Evolutionary conservation across 768 basidiomycete genomes (phyloP).

Genomic region (Ephemerocybe angulata): DNA sequence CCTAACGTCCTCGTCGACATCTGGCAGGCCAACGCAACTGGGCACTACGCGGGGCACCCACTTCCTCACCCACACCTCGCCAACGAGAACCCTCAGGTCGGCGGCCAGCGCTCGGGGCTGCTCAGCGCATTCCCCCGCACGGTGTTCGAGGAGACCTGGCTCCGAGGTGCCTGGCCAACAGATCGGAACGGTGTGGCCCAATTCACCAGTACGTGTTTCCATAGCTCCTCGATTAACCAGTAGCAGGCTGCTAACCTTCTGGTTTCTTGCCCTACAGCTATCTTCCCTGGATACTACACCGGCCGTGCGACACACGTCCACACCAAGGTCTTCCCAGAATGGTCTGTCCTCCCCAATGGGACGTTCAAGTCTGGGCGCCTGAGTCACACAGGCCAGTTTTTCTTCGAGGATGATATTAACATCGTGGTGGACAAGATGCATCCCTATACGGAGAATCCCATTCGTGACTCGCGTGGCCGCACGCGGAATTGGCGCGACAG

Average conservation of each 20-base stretch:
- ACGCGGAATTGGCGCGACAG: slow-evolving; percentile 52
- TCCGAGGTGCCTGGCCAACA: slow-evolving; percentile 54
- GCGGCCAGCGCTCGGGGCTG: slow-evolving; percentile 42
- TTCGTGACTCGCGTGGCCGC: slow-evolving; percentile 42
- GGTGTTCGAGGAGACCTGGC: slow-evolving; percentile 39
- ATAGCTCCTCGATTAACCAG: not conserved
- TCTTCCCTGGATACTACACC: slow-evolving; percentile 56
- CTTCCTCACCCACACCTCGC: slow-evolving; percentile 39
- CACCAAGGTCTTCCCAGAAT: slow-evolving; percentile 50
- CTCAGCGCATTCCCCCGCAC: slow-evolving; percentile 44
- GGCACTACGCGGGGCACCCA: slow-evolving; percentile 52
- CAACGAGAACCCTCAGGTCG: slow-evolving; percentile 43
- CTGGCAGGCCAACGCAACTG: slow-evolving; percentile 58
- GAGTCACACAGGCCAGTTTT: slow-evolving; percentile 50
- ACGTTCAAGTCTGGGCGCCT: slow-evolving; percentile 44
- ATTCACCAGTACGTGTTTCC: slow-evolving; percentile 43
- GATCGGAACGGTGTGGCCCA: slow-evolving; percentile 50
- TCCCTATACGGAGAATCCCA: slow-evolving; percentile 49
- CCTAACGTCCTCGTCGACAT: slow-evolving; percentile 58
- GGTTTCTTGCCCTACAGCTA: slow-evolving; percentile 37
- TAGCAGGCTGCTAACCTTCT: not conserved
- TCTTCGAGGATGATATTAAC: slow-evolving; percentile 54
- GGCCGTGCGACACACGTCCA: slow-evolving; percentile 55
- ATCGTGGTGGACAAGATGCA: slow-evolving; percentile 50
- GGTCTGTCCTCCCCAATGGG: slow-evolving; percentile 40